Percentiles rank a stretch among this genome's conserved stretches.
These are phyloP conservation scores for Adiantum capillusveneris DNA, from an alignment of 75 land plant genomes.

Conservation along the genomic window DNA sequence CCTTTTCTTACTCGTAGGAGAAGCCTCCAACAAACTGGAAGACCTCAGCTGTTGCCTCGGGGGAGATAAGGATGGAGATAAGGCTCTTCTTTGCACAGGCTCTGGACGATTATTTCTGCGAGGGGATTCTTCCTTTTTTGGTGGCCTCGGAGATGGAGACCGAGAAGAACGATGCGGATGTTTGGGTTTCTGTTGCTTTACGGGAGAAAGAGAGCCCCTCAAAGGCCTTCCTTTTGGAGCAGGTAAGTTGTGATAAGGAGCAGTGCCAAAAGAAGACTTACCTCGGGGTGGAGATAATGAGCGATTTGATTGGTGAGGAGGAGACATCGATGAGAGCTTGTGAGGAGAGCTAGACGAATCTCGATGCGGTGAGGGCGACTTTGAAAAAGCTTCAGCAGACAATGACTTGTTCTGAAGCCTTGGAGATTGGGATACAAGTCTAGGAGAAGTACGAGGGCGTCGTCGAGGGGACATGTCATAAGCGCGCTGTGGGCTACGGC, in stretches of 20 bases:
- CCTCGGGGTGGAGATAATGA: background rate
- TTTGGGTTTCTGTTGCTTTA: background rate
- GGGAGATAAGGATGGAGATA: background rate
- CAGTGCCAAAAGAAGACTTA: no score
- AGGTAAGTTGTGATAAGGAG: no score
- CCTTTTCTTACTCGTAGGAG: slow-evolving; percentile 3
- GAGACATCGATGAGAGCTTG: background rate
- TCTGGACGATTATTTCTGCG: no score
- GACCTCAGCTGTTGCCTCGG: background rate
- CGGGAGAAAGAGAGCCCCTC: background rate
- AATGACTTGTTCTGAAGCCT: background rate
- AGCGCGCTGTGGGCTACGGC: background rate
- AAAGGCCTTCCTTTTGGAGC: background rate
- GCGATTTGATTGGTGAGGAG: background rate
- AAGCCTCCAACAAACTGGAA: background rate
- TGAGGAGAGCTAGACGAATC: background rate
- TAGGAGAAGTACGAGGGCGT: background rate
- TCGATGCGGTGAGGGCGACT: background rate
- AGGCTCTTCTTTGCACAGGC: background rate
- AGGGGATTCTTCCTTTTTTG: background rate
- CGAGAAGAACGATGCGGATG: background rate
- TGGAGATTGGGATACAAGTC: background rate
- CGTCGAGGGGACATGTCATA: background rate
- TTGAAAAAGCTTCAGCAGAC: background rate
- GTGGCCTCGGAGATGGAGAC: slow-evolving; percentile 7